Conservation (phyloP, 805 yeast genomes). For the Clavispora phyllophila region DNA sequence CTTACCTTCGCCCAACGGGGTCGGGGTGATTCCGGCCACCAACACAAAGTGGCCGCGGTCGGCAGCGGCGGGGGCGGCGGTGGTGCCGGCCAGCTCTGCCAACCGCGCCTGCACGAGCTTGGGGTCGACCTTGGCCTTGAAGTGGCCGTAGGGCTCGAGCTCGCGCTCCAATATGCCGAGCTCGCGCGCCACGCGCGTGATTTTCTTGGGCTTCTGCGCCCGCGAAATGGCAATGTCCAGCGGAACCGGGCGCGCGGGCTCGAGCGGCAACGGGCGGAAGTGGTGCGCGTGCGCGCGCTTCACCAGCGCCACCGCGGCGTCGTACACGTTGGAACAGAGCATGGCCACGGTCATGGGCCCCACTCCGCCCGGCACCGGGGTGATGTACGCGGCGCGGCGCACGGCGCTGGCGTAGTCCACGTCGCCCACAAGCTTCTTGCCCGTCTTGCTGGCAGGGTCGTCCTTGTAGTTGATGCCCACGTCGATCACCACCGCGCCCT, state of each 20-base stretch:
- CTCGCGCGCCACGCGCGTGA: slow-evolving; percentile 70
- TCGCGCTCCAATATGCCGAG: slow-evolving; percentile 75
- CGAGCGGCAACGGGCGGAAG: slow-evolving; percentile 53
- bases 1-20: slow-evolving; percentile 98
- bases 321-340: slow-evolving; percentile 78
- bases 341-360: slow-evolving; percentile 99
- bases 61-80: slow-evolving; percentile 81
- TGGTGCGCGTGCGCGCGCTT: slow-evolving; percentile 43
- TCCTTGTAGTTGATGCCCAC: slow-evolving; percentile 91
- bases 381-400: slow-evolving; percentile 60
- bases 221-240: slow-evolving; percentile 88
- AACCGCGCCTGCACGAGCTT: slow-evolving; percentile 37
- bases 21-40: slow-evolving; percentile 97
- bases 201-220: slow-evolving; percentile 80
- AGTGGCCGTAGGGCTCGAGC: slow-evolving; percentile 82
- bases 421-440: slow-evolving; percentile 88
- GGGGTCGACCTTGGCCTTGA: slow-evolving; percentile 79
- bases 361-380: slow-evolving; percentile 99
- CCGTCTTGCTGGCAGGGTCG: slow-evolving; percentile 70
- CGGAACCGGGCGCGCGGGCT: slow-evolving; percentile 63
- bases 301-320: slow-evolving; percentile 66
- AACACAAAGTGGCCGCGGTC: slow-evolving; percentile 81
- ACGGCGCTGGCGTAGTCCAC: slow-evolving; percentile 74
- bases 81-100: slow-evolving; percentile 82
- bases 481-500: slow-evolving; percentile 81